A percentile compares a stretch with the other conserved stretches of the same genome.
Evolutionary conservation across 2,329 filamentous ascomycete species (phyloP).

Genomic region (Penicillium sp.): DNA sequence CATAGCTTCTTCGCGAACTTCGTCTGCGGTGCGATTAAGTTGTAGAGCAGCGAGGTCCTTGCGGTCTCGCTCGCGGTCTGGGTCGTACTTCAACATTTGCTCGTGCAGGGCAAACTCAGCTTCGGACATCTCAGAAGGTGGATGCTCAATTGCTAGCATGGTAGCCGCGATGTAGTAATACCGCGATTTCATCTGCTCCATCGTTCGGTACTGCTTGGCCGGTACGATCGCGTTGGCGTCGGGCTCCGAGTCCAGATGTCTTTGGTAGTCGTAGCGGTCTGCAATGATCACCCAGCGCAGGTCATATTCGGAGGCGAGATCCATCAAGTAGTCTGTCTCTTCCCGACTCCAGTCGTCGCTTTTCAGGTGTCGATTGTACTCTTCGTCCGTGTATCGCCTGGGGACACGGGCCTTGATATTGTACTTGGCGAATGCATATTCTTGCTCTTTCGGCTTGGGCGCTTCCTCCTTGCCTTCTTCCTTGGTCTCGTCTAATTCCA

Average conservation of each 20-base stretch:
- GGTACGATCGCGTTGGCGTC: constrained; percentile 41
- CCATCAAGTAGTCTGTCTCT: constrained; percentile 90
- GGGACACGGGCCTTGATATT: constrained; percentile 80
- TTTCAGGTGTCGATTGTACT: constrained; percentile 76
- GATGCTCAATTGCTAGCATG: constrained; percentile 79
- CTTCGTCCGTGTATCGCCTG: constrained; percentile 76
- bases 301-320: constrained; percentile 75
- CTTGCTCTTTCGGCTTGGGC: constrained; percentile 45
- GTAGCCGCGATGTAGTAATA: constrained; percentile 87
- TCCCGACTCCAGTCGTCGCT: constrained; percentile 83
- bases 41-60: constrained; percentile 84
- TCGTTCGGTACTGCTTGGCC: constrained; percentile 60
- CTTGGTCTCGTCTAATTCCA: constrained; percentile 46
- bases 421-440: constrained; percentile 77
- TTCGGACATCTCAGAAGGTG: constrained; percentile 82
- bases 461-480: constrained; percentile 41
- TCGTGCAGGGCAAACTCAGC: constrained; percentile 82
- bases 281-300: constrained; percentile 89
- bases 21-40: constrained; percentile 78
- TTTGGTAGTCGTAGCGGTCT: constrained; percentile 80
- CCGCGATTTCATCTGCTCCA: constrained; percentile 89
- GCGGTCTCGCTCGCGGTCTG: constrained; percentile 73
- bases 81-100: constrained; percentile 83
- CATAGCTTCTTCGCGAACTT: constrained; percentile 89
- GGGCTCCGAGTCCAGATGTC: constrained; percentile 34